phyloP scores from a whole-genome alignment of 2,329 filamentous ascomycete genomes.

The Fusarium pseudocircinatum region DNA sequence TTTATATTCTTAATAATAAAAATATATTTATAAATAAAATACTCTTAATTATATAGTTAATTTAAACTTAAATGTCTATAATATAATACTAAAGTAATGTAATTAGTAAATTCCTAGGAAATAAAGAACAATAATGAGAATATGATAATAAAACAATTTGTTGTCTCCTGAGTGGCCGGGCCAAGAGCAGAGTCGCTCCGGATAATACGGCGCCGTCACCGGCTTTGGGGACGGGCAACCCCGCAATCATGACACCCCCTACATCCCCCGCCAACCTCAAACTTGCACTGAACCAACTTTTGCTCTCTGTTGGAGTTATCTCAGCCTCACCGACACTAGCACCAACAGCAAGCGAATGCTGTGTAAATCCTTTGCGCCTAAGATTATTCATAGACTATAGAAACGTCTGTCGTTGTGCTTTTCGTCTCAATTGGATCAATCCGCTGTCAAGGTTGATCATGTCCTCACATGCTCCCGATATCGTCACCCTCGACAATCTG shows the following conservation, averaged over 20 bases:
- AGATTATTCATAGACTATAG: not conserved
- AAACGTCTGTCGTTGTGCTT: not conserved
- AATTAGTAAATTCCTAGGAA: not conserved
- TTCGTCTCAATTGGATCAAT: not conserved
- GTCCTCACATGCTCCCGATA: constrained; percentile 47
- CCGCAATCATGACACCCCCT: constrained; percentile 32
- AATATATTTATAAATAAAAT: not conserved
- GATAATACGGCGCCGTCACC: constrained; percentile 23
- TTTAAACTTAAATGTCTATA: too few relatives aligned
- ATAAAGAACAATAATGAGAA: not conserved
- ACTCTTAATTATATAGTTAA: not conserved
- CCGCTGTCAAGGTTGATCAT: constrained; percentile 33
- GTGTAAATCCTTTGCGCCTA: not conserved
- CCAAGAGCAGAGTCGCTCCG: constrained; percentile 8
- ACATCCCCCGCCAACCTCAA: constrained; percentile 17
- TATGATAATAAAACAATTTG: not conserved
- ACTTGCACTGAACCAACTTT: constrained; percentile 8
- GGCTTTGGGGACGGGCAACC: constrained; percentile 20
- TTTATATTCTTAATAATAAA: not conserved
- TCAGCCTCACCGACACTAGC: not conserved
- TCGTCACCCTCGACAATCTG: constrained; percentile 64
- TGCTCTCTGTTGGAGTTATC: not conserved
- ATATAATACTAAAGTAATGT: not conserved
- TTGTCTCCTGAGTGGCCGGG: not conserved
- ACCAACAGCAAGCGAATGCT: not conserved